A percentile compares a stretch with the other conserved stretches of the same genome.
phyloP scores from a whole-genome alignment of 345 rosid genomes.

The Arabis alpina region DNA sequence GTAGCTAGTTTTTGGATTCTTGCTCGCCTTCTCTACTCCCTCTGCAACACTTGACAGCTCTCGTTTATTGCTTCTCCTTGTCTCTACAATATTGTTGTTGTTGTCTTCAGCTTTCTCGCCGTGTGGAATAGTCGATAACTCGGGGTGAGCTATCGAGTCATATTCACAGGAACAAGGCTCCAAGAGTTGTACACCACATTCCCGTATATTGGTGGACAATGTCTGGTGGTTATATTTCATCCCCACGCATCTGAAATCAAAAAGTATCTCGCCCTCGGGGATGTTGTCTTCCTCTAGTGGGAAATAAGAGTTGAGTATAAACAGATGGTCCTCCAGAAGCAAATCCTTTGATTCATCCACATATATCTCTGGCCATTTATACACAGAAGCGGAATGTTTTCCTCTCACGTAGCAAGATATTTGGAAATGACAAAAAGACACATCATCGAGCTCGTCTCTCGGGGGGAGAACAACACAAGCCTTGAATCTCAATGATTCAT shows the following conservation, averaged over 20 bases:
- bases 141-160: background rate
- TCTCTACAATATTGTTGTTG: background rate
- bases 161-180: constrained; percentile 11
- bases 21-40: background rate
- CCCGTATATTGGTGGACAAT: too few species aligned
- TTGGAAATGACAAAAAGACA: background rate
- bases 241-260: constrained; percentile 1
- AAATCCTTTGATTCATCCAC: too few species aligned
- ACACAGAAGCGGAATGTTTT: background rate
- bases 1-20: background rate
- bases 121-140: background rate
- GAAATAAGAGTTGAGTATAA: constrained; percentile 1
- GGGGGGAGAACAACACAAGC: constrained; percentile 4
- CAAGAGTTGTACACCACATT: constrained; percentile 12
- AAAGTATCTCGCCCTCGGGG: background rate
- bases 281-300: background rate
- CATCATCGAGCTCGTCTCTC: background rate
- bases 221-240: too few species aligned
- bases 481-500: constrained; percentile 11
- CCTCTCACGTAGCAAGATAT: constrained; percentile 13
- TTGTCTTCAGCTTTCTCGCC: background rate
- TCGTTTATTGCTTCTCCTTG: constrained; percentile 17
- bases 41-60: background rate
- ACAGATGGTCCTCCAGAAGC: constrained; percentile 4
- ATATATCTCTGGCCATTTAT: constrained; percentile 2